Conservation (phyloP, 345 rosid species). For the Orychophragmus violaceus region DNA sequence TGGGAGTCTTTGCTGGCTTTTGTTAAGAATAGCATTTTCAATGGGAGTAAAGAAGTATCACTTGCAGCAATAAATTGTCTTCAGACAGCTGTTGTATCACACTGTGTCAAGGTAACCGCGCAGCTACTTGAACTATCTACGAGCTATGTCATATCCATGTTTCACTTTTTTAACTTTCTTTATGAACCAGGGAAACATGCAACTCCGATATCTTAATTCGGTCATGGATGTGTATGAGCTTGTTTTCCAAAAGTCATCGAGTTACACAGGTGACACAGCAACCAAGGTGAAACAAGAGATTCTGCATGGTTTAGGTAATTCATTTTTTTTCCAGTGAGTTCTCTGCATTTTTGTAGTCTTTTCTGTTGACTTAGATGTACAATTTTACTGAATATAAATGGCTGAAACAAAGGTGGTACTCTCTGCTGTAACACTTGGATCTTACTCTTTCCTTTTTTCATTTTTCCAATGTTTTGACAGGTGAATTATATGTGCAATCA, state of each 20-base stretch:
- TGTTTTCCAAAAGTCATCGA: constrained; percentile 67
- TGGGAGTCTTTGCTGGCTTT: constrained; percentile 85
- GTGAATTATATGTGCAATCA: constrained; percentile 85
- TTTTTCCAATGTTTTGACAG: constrained; percentile 39
- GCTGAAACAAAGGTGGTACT: background rate
- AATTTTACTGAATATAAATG: background rate
- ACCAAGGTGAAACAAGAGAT: constrained; percentile 89
- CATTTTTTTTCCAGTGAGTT: background rate
- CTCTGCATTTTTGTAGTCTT: background rate
- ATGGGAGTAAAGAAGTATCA: constrained; percentile 90
- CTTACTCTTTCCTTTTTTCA: constrained; percentile 12
- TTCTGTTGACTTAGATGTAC: background rate
- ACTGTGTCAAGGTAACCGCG: constrained; percentile 63
- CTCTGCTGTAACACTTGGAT: constrained; percentile 3
- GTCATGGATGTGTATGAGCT: constrained; percentile 76
- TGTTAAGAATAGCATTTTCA: constrained; percentile 68
- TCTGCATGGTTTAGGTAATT: constrained; percentile 83
- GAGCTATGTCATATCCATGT: constrained; percentile 4
- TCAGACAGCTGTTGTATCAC: constrained; percentile 75
- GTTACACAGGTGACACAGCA: constrained; percentile 48
- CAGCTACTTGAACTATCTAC: background rate
- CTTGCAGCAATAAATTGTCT: constrained; percentile 88
- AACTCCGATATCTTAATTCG: constrained; percentile 70
- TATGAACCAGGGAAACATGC: constrained; percentile 34
- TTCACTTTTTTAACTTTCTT: background rate